phyloP scores from a whole-genome alignment of 208 protist species.

The Zelonia costaricensis region DNA sequence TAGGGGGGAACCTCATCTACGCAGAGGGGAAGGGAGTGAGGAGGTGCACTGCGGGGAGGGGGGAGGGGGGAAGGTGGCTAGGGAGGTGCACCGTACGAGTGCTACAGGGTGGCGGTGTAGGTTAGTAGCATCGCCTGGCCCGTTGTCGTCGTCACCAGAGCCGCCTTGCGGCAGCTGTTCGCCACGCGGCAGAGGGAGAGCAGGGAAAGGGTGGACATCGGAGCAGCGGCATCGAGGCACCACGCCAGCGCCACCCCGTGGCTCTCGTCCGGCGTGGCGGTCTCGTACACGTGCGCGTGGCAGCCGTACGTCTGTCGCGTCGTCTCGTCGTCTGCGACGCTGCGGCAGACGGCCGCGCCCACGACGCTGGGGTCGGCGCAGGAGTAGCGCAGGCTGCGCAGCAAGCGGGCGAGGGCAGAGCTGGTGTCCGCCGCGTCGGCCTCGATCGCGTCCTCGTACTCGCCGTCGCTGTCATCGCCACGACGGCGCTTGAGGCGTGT shows the following conservation, averaged over 20 bases:
- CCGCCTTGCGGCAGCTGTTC: slow-evolving; percentile 73
- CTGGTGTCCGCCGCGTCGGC: too few relatives aligned
- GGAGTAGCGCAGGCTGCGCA: slow-evolving; percentile 26
- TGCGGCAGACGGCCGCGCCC: slow-evolving; percentile 35
- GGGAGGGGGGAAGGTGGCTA: not conserved
- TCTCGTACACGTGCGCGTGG: slow-evolving; percentile 72
- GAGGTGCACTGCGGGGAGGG: too few relatives aligned
- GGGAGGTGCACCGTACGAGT: not conserved
- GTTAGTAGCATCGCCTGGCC: slow-evolving; percentile 32
- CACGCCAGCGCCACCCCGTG: slow-evolving; percentile 77
- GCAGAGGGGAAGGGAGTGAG: too few relatives aligned
- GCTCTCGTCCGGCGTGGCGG: slow-evolving; percentile 29
- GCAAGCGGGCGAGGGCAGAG: not conserved
- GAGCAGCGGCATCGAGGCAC: slow-evolving; percentile 29
- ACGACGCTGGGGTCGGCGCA: not conserved
- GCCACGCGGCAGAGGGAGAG: slow-evolving; percentile 71
- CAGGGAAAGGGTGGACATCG: slow-evolving; percentile 32
- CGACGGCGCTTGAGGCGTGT: too few relatives aligned
- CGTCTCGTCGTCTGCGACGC: slow-evolving; percentile 31
- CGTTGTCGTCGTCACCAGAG: slow-evolving; percentile 32
- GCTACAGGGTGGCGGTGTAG: slow-evolving; percentile 46
- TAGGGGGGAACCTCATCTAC: too few relatives aligned
- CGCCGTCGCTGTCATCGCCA: too few relatives aligned
- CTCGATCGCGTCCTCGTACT: too few relatives aligned
- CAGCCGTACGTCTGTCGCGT: slow-evolving; percentile 64